These are phyloP conservation scores for Mucor sp. DNA, from an alignment of 371 early-diverging fungal species.

Conservation along the genomic window DNA sequence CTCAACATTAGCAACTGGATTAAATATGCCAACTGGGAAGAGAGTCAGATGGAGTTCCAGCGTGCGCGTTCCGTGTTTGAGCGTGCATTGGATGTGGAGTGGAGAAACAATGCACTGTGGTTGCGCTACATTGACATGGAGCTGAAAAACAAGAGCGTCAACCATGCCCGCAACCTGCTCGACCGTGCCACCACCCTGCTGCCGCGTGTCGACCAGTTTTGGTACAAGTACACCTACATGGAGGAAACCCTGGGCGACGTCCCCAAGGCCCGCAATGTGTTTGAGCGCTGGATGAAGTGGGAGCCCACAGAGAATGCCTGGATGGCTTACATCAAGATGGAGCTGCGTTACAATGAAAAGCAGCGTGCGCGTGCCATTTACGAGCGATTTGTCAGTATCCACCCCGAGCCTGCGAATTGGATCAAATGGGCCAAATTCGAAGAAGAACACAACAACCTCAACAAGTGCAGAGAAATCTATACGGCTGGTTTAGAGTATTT, in stretches of 20 bases:
- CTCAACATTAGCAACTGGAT: slow-evolving; percentile 89
- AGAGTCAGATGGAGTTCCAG: slow-evolving; percentile 81
- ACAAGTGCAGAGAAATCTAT: slow-evolving; percentile 83
- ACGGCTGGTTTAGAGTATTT: slow-evolving; percentile 86
- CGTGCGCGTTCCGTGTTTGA: slow-evolving; percentile 92
- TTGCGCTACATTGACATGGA: slow-evolving; percentile 96
- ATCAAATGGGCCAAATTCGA: slow-evolving; percentile 96
- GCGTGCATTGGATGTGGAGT: slow-evolving; percentile 90
- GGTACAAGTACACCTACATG: slow-evolving; percentile 98
- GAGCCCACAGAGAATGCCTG: slow-evolving; percentile 93
- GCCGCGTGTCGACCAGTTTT: slow-evolving; percentile 94
- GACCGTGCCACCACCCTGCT: slow-evolving; percentile 90
- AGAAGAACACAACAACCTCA: slow-evolving; percentile 75
- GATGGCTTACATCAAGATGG: slow-evolving; percentile 94
- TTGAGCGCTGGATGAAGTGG: slow-evolving; percentile 99
- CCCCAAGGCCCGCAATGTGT: slow-evolving; percentile 88
- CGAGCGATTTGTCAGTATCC: slow-evolving; percentile 84
- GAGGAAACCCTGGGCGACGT: slow-evolving; percentile 95
- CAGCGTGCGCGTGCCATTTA: slow-evolving; percentile 83
- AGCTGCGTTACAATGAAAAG: slow-evolving; percentile 84
- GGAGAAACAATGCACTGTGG: slow-evolving; percentile 85
- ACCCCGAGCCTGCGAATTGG: slow-evolving; percentile 96
- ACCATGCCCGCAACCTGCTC: slow-evolving; percentile 90
- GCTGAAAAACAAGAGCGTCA: slow-evolving; percentile 92
- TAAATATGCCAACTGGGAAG: slow-evolving; percentile 97